Conservation (phyloP, 306 rosid genomes). For the Alnus glutinosa region DNA sequence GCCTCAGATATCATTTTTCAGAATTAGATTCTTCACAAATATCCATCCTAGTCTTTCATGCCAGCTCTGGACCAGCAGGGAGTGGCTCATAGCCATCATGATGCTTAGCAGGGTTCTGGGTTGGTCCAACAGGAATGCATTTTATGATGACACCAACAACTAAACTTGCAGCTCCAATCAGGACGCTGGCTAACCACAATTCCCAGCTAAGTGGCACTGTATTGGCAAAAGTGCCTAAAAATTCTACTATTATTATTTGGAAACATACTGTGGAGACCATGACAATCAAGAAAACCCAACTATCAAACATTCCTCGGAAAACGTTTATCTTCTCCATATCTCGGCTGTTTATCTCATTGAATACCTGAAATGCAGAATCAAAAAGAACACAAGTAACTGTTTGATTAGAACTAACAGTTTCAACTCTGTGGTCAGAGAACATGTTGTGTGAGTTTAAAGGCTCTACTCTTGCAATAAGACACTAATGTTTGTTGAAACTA, state of each 20-base stretch:
- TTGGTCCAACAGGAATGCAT: constrained; percentile 58
- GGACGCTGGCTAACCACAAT: constrained; percentile 56
- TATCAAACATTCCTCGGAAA: constrained; percentile 49
- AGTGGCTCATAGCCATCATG: constrained; percentile 68
- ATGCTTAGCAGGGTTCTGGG: neutral
- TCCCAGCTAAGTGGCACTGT: constrained; percentile 58
- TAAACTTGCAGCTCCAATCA: constrained; percentile 70
- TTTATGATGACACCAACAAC: constrained; percentile 54
- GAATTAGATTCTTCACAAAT: neutral
- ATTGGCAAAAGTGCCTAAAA: constrained; percentile 69
- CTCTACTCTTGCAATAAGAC: neutral
- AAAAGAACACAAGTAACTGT: neutral
- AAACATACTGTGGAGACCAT: constrained; percentile 49
- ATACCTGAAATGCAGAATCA: constrained; percentile 39
- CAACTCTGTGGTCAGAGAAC: neutral
- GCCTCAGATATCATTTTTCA: neutral
- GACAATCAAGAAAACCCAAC: constrained; percentile 62
- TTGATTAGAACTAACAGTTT: neutral
- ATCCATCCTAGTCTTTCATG: constrained; percentile 25
- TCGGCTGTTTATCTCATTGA: constrained; percentile 89
- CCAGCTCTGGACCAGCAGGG: constrained; percentile 73
- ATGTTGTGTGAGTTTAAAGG: too few species aligned
- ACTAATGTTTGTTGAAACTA: too few species aligned
- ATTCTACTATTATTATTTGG: constrained; percentile 68
- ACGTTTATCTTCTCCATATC: constrained; percentile 94